Conservation (phyloP, 1,139 yeast species). For the Pichia sp. region DNA sequence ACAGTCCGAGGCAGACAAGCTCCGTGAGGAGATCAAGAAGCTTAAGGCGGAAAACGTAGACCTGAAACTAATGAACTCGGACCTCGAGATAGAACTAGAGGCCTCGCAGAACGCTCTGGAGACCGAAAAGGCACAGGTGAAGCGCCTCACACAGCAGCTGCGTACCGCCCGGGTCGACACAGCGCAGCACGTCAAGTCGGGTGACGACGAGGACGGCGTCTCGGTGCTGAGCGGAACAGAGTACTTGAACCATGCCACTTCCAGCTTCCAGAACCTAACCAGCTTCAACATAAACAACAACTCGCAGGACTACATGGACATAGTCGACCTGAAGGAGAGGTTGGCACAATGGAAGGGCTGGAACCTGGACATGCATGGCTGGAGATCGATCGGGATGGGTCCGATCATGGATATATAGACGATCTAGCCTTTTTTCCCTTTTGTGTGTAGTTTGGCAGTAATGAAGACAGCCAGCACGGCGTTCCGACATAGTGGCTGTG, state of each 20-base stretch:
- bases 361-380: constrained; percentile 79
- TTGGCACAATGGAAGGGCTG: constrained; percentile 65
- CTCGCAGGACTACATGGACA: constrained; percentile 29
- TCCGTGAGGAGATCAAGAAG: constrained; percentile 14
- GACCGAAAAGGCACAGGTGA: constrained; percentile 16
- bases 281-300: constrained; percentile 22
- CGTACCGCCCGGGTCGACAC: constrained; percentile 8
- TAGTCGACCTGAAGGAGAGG: constrained; percentile 33
- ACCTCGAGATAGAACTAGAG: constrained; percentile 27
- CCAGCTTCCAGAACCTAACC: constrained; percentile 27
- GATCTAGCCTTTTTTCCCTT: too few species aligned
- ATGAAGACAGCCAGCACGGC: background rate
- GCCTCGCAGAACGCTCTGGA: constrained; percentile 22
- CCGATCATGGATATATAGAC: constrained; percentile 48
- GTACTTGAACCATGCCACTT: constrained; percentile 15
- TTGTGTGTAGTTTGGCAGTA: background rate
- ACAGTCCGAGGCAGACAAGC: constrained; percentile 15
- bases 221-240: constrained; percentile 19
- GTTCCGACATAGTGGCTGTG: background rate
- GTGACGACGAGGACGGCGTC: constrained; percentile 22
- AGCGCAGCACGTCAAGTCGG: constrained; percentile 3
- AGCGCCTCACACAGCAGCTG: constrained; percentile 16
- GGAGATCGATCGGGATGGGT: constrained; percentile 68
- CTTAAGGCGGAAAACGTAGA: constrained; percentile 23
- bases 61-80: constrained; percentile 26